Conservation (phyloP, 352 stramenopile genomes). For the Globisporangium barbulae region DNA sequence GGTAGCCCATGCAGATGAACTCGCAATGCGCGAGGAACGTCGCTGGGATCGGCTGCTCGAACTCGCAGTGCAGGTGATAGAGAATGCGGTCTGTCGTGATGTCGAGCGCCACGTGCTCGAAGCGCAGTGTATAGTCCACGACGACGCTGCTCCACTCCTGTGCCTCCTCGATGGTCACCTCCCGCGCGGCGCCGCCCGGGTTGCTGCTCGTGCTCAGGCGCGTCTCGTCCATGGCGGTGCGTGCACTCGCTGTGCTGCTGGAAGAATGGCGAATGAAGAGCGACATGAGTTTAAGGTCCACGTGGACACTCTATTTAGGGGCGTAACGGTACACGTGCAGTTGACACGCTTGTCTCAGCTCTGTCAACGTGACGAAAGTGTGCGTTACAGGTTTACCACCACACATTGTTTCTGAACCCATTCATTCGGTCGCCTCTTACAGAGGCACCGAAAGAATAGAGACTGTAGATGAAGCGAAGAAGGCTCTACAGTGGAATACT, state of each 20-base stretch:
- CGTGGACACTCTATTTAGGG: background rate
- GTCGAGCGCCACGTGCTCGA: conserved; percentile 47
- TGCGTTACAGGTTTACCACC: background rate
- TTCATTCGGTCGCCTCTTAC: too few species aligned
- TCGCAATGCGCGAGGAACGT: conserved; percentile 30
- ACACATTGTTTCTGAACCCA: background rate
- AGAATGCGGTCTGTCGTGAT: conserved; percentile 44
- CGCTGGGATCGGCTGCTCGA: conserved; percentile 34
- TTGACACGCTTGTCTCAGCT: background rate
- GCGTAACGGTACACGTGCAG: background rate
- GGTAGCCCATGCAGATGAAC: conserved; percentile 46
- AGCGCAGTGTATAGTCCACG: conserved; percentile 32
- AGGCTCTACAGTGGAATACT: too few species aligned
- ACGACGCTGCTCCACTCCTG: conserved; percentile 50
- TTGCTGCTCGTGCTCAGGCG: conserved; percentile 8
- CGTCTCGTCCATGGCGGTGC: background rate
- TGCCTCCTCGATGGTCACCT: conserved; percentile 18
- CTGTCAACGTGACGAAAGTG: background rate
- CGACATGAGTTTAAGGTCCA: background rate
- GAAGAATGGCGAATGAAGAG: background rate
- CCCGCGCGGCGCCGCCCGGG: background rate
- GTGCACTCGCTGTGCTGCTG: background rate
- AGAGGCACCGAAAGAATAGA: background rate
- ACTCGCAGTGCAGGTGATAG: conserved; percentile 43
- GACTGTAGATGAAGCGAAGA: background rate